Percentiles rank a stretch among this genome's conserved stretches.
Evolutionary conservation across 169 alveolate species (phyloP).

Genomic region (Eimeria acervulina): DNA sequence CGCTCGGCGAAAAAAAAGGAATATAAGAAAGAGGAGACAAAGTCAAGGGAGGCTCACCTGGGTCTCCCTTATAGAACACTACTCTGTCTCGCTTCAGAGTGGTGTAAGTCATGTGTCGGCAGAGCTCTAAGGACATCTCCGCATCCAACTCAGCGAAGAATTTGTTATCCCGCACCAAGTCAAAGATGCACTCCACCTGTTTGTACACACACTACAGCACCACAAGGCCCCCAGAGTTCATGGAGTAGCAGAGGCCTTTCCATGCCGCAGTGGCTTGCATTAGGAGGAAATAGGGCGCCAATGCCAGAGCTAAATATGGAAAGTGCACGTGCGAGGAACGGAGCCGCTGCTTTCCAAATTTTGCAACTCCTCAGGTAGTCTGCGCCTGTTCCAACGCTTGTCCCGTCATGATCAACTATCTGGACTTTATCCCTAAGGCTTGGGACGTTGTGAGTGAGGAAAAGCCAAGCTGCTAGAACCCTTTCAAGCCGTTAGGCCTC

Average conservation of each 20-base stretch:
- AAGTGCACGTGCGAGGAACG: not conserved
- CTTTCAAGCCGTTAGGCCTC: not conserved
- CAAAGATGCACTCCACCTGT: constrained; percentile 73
- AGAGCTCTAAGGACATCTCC: constrained; percentile 71
- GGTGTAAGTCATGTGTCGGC: constrained; percentile 80
- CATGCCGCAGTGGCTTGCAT: not conserved
- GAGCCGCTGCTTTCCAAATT: not conserved
- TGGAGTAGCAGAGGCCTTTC: not conserved
- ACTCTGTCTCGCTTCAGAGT: constrained; percentile 60
- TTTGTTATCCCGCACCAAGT: constrained; percentile 64
- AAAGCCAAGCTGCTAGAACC: not conserved
- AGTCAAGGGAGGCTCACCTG: not conserved
- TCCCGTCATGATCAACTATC: not conserved
- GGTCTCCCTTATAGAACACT: constrained; percentile 74
- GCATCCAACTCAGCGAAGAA: constrained; percentile 74
- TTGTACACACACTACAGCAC: not conserved
- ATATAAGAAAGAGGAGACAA: not conserved
- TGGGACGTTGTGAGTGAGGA: not conserved
- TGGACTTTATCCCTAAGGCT: not conserved
- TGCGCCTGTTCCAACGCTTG: not conserved
- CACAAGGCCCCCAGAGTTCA: not conserved
- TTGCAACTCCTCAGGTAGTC: not conserved
- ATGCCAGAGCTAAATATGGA: not conserved
- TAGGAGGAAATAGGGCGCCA: not conserved
- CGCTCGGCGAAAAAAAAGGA: not conserved